Evolutionary conservation across 2,329 filamentous ascomycete species (phyloP), one percentile per base, ranked within the genome.

Genomic region (Fusarium sp.): DNA sequence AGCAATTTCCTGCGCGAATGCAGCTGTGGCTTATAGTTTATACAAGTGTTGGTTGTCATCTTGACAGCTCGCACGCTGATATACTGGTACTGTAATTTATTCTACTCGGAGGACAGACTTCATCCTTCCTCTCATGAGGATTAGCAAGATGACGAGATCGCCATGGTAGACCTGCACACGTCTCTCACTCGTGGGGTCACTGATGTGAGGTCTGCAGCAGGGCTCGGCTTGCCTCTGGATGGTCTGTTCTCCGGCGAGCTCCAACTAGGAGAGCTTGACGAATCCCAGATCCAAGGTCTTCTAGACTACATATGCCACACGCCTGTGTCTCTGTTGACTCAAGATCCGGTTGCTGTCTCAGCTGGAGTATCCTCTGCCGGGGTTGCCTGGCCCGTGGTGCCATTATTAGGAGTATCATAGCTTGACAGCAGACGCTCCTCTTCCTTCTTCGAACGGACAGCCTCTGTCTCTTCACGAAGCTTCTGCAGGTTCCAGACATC

Each of bases 391-490:
- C 65, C 64, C 21, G 74, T 57, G 23, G 68, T 63, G 30, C 47
- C 61, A 28, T 64, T 42, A 44, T 49, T 56, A 13, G 73, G 60
- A 57, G 72, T 62, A 19, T 80, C 83, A 57, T 83, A 79, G 32
- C 80, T 58, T 18, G 78, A 72, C 28, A 80, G 78, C 74, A 91
- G 68, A 28, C 90, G 86, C 44, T 97, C 94, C 75, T 94, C 92
- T 82, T 98, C 96, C 82, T 93, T 95, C 85, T 87, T 88, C 72
- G 90, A 87, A 56, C 91, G 87, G 35, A 96, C 80, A 6, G 88
- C 90, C 81, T 97, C 94, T 1, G 96, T 99, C 86, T 98, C 95
- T 78, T 88, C 87, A 67, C 96, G 89, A 81, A 98, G 84, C 69
- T 92, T 94, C 77, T 94, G 92, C 77, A 98, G 83, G 79, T 97